Percentiles rank a stretch among this genome's conserved stretches.
These are phyloP conservation scores for Orobanche coerulescens DNA, from an alignment of 257 asterid genomes.

Conservation along the genomic window DNA sequence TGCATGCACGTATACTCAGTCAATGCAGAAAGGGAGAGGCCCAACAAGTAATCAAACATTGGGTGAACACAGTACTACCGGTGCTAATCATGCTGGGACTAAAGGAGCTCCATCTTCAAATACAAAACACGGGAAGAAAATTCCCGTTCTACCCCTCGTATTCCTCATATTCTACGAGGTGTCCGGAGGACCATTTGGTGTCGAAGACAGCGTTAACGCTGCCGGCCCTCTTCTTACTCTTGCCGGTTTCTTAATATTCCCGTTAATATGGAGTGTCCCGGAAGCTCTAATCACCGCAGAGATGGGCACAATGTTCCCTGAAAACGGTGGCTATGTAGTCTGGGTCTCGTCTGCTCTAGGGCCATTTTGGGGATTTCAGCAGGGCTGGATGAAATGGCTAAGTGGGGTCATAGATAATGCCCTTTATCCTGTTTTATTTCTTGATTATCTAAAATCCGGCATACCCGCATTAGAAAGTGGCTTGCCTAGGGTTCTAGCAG, in stretches of 20 bases:
- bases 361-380: constrained; percentile 70
- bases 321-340: constrained; percentile 65
- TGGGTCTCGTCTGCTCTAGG: constrained; percentile 76
- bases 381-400: constrained; percentile 71
- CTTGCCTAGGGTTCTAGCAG: constrained; percentile 40
- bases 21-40: not conserved
- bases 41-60: not conserved
- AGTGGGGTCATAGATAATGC: constrained; percentile 70
- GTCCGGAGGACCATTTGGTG: constrained; percentile 69
- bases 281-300: constrained; percentile 70
- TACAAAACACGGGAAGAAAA: constrained; percentile 27
- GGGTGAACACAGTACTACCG: not conserved
- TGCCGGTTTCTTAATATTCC: constrained; percentile 47
- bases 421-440: constrained; percentile 54
- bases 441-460: constrained; percentile 58
- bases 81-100: not conserved
- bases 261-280: constrained; percentile 68
- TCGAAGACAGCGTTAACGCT: constrained; percentile 57
- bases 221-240: constrained; percentile 72
- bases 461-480: constrained; percentile 59
- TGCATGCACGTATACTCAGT: too few species aligned
- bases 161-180: constrained; percentile 64
- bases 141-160: constrained; percentile 44
- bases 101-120: not conserved
- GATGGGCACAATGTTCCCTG: constrained; percentile 74